phyloP scores from a whole-genome alignment of 805 yeast genomes.

The Priceomyces carsonii region DNA sequence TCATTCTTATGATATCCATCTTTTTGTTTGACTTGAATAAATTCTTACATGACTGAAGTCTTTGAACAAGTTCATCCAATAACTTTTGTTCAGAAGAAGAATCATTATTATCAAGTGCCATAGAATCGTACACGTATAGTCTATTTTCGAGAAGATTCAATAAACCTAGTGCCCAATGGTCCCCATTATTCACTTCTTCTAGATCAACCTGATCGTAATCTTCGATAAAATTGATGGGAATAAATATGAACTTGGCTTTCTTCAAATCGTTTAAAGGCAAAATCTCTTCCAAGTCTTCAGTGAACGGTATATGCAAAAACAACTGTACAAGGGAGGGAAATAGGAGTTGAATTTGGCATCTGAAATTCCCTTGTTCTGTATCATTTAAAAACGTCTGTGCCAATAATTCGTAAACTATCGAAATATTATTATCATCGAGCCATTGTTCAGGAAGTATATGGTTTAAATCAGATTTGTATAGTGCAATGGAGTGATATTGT shows the following conservation, averaged over 20 bases:
- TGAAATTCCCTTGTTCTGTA: constrained; percentile 10
- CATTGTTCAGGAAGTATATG: constrained; percentile 66
- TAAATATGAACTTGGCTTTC: constrained; percentile 49
- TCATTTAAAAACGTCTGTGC: constrained; percentile 20
- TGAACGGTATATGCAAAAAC: constrained; percentile 47
- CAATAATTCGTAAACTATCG: constrained; percentile 58
- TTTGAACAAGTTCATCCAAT: constrained; percentile 20
- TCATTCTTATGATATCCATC: constrained; percentile 28
- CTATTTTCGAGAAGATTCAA: constrained; percentile 47
- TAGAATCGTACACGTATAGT: constrained; percentile 61
- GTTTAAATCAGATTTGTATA: constrained; percentile 58
- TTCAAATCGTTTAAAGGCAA: constrained; percentile 34
- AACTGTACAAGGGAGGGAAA: constrained; percentile 67
- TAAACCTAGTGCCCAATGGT: constrained; percentile 74
- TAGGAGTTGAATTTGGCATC: constrained; percentile 33
- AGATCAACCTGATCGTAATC: constrained; percentile 38
- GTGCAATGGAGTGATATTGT: constrained; percentile 56
- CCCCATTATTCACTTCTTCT: constrained; percentile 63
- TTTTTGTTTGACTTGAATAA: constrained; percentile 23
- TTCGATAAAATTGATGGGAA: constrained; percentile 69
- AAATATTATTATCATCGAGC: constrained; percentile 70
- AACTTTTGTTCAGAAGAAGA: constrained; percentile 28
- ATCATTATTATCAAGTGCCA: constrained; percentile 43
- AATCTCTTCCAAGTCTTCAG: constrained; percentile 14
- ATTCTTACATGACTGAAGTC: constrained; percentile 21